These are phyloP conservation scores for Botrytis deweyae DNA, from an alignment of 2,329 filamentous ascomycete species.

Conservation along the genomic window DNA sequence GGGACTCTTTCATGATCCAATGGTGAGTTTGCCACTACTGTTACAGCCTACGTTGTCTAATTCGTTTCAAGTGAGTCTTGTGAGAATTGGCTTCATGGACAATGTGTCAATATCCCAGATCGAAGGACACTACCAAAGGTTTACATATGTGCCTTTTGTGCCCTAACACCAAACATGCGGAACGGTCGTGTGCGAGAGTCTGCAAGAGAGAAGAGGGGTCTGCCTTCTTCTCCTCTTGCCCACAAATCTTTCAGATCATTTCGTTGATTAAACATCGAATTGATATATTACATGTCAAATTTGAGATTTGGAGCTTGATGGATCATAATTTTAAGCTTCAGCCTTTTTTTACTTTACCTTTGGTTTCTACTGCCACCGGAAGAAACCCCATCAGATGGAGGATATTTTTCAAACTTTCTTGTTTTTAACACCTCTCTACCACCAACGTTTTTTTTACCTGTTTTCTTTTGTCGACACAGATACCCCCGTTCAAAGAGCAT, in stretches of 20 bases:
- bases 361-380: background rate
- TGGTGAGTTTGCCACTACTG: conserved; percentile 49
- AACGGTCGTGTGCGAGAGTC: conserved; percentile 49
- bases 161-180: conserved; percentile 56
- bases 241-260: conserved; percentile 48
- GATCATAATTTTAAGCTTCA: background rate
- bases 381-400: background rate
- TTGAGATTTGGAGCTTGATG: background rate
- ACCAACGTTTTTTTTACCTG: background rate
- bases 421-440: background rate
- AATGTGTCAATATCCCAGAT: conserved; percentile 57
- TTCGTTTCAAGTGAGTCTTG: conserved; percentile 50
- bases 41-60: conserved; percentile 22
- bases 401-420: background rate
- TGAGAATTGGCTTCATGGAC: conserved; percentile 64
- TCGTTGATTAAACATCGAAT: conserved; percentile 36
- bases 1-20: conserved; percentile 58
- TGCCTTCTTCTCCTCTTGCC: conserved; percentile 44
- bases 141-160: conserved; percentile 64
- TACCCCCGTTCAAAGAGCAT: conserved; percentile 16
- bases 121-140: conserved; percentile 56
- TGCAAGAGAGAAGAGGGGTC: conserved; percentile 24
- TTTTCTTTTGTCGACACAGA: conserved; percentile 14
- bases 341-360: background rate
- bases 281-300: conserved; percentile 1